phyloP scores from a whole-genome alignment of 108 stramenopile genomes.

The Nannochloropsis salina region DNA sequence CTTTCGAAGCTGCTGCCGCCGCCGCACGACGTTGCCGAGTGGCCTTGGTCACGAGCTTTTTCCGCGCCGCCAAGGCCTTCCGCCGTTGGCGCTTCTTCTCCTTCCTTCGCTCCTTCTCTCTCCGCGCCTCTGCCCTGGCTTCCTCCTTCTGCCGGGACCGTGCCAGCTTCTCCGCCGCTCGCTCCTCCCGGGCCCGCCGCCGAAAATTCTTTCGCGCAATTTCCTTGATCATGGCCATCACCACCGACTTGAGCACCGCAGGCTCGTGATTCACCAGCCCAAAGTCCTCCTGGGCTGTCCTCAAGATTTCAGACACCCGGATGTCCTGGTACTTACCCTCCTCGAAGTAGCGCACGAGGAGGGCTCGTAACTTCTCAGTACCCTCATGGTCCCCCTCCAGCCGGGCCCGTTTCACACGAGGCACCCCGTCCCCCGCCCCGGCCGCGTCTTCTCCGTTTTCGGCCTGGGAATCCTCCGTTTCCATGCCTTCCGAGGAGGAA shows the following conservation, averaged over 20 bases:
- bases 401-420: neutral
- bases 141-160: neutral
- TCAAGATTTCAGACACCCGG: neutral
- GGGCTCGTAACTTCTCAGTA: neutral
- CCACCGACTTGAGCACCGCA: neutral
- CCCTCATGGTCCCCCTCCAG: neutral
- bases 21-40: neutral
- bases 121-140: neutral
- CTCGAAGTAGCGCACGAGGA: neutral
- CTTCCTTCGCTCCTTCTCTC: neutral
- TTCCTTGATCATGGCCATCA: conserved; percentile 16
- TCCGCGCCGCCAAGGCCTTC: neutral
- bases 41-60: neutral
- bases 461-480: neutral
- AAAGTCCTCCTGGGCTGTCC: neutral
- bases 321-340: neutral
- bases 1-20: neutral
- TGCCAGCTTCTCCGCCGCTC: neutral
- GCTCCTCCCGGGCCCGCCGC: neutral
- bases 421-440: neutral
- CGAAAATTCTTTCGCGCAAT: neutral
- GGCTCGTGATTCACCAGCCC: neutral
- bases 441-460: neutral
- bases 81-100: neutral
- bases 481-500: neutral